These are phyloP conservation scores for Dimargaris cristalligena DNA, from an alignment of 192 early-diverging fungal species.

Conservation along the genomic window DNA sequence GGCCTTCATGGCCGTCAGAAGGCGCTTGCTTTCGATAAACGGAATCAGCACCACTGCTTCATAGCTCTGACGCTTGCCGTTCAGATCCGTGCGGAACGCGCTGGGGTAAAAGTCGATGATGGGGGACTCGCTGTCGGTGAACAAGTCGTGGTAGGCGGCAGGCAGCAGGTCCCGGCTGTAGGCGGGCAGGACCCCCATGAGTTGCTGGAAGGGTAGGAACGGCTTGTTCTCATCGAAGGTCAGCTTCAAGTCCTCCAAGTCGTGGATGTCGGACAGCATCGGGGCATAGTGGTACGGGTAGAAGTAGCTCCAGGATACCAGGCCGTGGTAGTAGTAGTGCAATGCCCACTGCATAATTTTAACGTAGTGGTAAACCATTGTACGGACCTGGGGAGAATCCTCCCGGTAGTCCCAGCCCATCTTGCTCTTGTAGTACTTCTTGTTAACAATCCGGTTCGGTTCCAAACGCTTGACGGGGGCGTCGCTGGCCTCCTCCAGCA, in stretches of 20 bases:
- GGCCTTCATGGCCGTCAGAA: slow-evolving; percentile 61
- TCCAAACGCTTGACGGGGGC: neutral
- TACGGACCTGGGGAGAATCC: slow-evolving; percentile 10
- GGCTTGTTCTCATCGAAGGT: slow-evolving; percentile 66
- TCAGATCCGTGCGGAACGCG: slow-evolving; percentile 84
- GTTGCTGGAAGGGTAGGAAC: slow-evolving; percentile 92
- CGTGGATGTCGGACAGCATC: slow-evolving; percentile 64
- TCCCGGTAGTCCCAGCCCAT: slow-evolving; percentile 26
- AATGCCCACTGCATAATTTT: slow-evolving; percentile 97
- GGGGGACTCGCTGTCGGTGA: slow-evolving; percentile 67
- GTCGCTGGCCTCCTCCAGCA: neutral
- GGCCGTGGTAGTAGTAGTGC: slow-evolving; percentile 90
- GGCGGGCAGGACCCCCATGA: slow-evolving; percentile 96
- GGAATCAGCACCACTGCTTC: slow-evolving; percentile 97
- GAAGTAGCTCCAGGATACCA: slow-evolving; percentile 96
- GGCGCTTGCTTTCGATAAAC: slow-evolving; percentile 84
- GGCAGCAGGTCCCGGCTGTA: slow-evolving; percentile 74
- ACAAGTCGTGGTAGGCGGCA: slow-evolving; percentile 56
- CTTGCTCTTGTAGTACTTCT: slow-evolving; percentile 54
- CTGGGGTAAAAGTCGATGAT: slow-evolving; percentile 92
- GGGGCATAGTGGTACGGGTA: slow-evolving; percentile 97
- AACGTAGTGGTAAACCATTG: slow-evolving; percentile 47
- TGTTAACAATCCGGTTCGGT: neutral
- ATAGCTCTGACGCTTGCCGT: slow-evolving; percentile 97
- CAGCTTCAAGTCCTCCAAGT: slow-evolving; percentile 19